A percentile compares a stretch with the other conserved stretches of the same genome.
Evolutionary conservation across 257 asterid species (phyloP).

Genomic region (Penstemon newberryi): DNA sequence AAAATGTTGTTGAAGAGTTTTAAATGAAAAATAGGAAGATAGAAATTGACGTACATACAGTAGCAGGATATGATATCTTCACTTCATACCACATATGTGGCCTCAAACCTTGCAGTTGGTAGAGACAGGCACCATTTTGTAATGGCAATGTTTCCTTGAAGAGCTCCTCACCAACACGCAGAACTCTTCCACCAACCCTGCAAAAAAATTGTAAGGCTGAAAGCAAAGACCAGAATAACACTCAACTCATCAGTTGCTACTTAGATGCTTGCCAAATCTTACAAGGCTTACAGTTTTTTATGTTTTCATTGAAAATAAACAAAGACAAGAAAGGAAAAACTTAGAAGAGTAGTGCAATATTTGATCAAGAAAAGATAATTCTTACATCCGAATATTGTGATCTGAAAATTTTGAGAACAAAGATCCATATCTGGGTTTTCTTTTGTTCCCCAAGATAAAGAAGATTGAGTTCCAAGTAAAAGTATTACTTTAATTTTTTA

Average conservation of each 20-base stretch:
- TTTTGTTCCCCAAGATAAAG: neutral
- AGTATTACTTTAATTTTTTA: neutral
- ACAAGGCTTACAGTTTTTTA: neutral
- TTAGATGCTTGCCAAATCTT: slow-evolving; percentile 1
- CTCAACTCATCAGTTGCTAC: slow-evolving; percentile 4
- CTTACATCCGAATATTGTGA: neutral
- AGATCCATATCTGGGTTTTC: neutral
- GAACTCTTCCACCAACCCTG: slow-evolving; percentile 43
- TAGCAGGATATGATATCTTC: slow-evolving; percentile 95
- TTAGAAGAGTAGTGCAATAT: neutral
- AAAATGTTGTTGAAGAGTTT: slow-evolving; percentile 10
- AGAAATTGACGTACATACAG: slow-evolving; percentile 58
- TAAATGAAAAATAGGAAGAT: slow-evolving; percentile 6
- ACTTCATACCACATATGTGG: slow-evolving; percentile 81
- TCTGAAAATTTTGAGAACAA: no score
- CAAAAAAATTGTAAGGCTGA: slow-evolving; percentile 6
- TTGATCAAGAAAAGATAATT: neutral
- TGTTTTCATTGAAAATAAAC: neutral
- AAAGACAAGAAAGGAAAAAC: neutral
- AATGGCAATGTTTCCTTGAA: slow-evolving; percentile 56
- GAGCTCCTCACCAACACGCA: slow-evolving; percentile 67
- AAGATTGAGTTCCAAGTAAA: neutral
- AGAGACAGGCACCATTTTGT: slow-evolving; percentile 60
- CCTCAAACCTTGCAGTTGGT: slow-evolving; percentile 64
- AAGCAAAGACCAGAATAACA: slow-evolving; percentile 6